Base-by-base conservation (phyloP, 2,329 filamentous ascomycete species). In the Hypoxylon sp. region DNA sequence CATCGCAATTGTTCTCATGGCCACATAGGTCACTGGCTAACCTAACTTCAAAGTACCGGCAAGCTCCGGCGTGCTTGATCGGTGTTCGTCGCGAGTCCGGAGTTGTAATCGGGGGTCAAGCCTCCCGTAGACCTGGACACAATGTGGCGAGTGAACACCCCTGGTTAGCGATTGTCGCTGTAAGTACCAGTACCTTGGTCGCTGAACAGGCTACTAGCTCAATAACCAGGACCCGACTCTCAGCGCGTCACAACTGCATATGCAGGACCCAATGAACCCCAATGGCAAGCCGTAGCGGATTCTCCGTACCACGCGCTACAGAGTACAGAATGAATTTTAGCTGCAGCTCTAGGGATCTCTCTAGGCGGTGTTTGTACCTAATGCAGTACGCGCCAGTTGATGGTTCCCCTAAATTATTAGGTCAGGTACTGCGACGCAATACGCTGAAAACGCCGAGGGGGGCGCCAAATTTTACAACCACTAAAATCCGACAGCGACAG, bases 141-240 rank as follows among this genome's bases (percentile, higher is more conserved):
- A 58, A 44, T 69, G 72, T 72, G 72, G 72, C 72, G 63, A 71
- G 69, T 73, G 70, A 66, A 30, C 20, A 56, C 63, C 59, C 49
- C 55, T 17, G 25, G 22, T 57, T 11, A 37, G 37, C 22, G 22
- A 20, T 61, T 66, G 59, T 65, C 14, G 33, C 40, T 66, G 35
- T 49, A 72, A 59, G 72, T 73, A 73, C 70, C 57, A 25, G 60
- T 73, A 73, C 72, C 64, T 69, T 2, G n/a, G 31, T 46, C 51
- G 46, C 62, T 68, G 35, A 59, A 56, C 56, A 49, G 54, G 44
- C 50, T 55, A 51, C 54, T 31, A 53, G 37, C 35, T 56, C 7
- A 57, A 35, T 17, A 66, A 33, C 66, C 55, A 33, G 61, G 58
- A 44, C 58, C 31, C 37, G 40, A 63, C 57, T 55, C 44, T 61